Base-by-base conservation (phyloP, 2,329 filamentous ascomycete species). In the Verticillium isaacii region DNA sequence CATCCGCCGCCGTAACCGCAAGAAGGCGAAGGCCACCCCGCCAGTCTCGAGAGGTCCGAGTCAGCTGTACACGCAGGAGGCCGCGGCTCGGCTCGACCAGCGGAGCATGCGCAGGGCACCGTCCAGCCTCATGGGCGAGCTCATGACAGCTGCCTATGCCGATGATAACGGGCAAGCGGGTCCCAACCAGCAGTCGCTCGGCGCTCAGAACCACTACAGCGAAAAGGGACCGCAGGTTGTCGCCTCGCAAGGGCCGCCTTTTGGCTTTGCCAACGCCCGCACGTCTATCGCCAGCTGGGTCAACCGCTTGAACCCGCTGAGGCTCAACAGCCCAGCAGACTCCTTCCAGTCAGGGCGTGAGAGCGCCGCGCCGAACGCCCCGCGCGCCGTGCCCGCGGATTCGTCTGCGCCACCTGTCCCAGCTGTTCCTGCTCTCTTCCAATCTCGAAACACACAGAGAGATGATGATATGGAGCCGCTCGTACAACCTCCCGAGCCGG, bases 211-310 rank as follows among this genome's bases (percentile, higher is more conserved):
- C 15, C 64, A 66, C 55, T 58, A 63, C 41, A 60, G 64, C 58
- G 67, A 68, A 60, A 68, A 68, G 61, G 45, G 15, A 19, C 19
- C 45, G 2, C 45, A 52, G 9, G 45, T 52, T 14, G 19, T 52
- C 11, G 45, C 45, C 19, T 23, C 45, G 11, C 45, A 52, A n/a
- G 1, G n/a, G 9, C 19, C 45, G 19, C 45, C 45, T 3, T 23
- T n/a, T 52, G 45, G 45, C 11, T 52, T 52, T 19, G 45, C 45
- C n/a, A 52, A 52, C 19, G 45, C 45, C 11, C 45, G 45, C 45
- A 52, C 45, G 50, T 68, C 67, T 17, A 64, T 69, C 56, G 68
- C 68, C n/a, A 69, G 67, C 64, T 69, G 67, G 67, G 62, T 69
- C 32, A 60, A 67, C 11, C 65, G 66, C n/a, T 66, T 69, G 62